These are phyloP conservation scores for Themeda triandra DNA, from an alignment of 176 grass and related monocot species.

Conservation along the genomic window DNA sequence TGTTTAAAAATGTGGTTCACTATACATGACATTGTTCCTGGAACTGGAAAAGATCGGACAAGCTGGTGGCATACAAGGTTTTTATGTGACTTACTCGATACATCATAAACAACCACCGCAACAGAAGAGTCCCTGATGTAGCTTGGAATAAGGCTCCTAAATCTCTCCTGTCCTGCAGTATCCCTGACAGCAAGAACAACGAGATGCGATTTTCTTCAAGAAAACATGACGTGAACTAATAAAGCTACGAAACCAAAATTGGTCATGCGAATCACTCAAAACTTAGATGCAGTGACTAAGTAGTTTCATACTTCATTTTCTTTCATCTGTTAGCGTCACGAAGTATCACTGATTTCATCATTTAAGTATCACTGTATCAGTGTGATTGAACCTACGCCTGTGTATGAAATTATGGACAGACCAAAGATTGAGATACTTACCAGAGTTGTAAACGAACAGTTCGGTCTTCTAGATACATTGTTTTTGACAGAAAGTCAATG, in stretches of 20 bases:
- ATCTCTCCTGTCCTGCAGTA: constrained; percentile 78
- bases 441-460: constrained; percentile 65
- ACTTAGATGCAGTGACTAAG: background rate
- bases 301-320: background rate
- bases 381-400: background rate
- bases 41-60: background rate
- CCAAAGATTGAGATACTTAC: constrained; percentile 25
- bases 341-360: background rate
- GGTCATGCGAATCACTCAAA: background rate
- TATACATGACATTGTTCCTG: background rate
- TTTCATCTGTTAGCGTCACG: background rate
- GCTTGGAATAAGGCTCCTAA: constrained; percentile 75
- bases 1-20: background rate
- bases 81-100: constrained; percentile 11
- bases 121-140: constrained; percentile 63
- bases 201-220: background rate
- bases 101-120: constrained; percentile 25
- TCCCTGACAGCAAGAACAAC: constrained; percentile 38
- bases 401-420: background rate
- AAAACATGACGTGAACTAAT: background rate
- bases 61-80: constrained; percentile 37
- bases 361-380: background rate
- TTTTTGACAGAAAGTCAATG: constrained; percentile 69
- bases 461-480: constrained; percentile 68
- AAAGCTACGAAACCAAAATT: background rate